Conservation (phyloP, 768 basidiomycete species). For the Boletus insuetus region DNA sequence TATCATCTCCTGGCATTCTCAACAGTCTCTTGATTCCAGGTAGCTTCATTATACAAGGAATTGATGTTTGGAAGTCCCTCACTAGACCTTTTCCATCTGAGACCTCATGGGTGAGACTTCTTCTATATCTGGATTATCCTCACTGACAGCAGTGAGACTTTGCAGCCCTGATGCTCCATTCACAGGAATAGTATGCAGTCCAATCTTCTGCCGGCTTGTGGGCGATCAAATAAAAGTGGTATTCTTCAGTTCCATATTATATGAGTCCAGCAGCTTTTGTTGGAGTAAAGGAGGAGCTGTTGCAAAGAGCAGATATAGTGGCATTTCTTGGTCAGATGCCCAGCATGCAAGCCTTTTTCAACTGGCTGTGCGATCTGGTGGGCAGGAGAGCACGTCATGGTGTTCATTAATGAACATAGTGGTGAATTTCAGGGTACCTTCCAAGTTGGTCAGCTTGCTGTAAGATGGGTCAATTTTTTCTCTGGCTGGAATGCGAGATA, state of each 20-base stretch:
- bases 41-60: too few relatives aligned
- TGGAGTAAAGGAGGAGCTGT: neutral
- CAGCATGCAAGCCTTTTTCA: slow-evolving; percentile 4
- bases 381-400: neutral
- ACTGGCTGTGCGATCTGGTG: neutral
- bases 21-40: too few relatives aligned
- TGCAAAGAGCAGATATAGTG: neutral
- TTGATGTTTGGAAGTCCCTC: too few relatives aligned
- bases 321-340: neutral
- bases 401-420: neutral
- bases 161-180: too few relatives aligned
- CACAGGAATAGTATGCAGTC: neutral
- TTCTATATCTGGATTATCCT: too few relatives aligned
- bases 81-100: too few relatives aligned
- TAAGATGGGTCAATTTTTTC: neutral
- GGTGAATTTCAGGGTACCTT: neutral
- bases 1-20: too few relatives aligned
- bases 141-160: too few relatives aligned
- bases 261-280: neutral
- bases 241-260: neutral
- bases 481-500: neutral
- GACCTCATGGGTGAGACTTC: too few relatives aligned
- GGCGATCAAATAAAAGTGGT: neutral
- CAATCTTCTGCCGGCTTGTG: neutral
- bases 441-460: neutral